Evolutionary conservation across 139 green algal species (phyloP), one percentile per base, ranked within the genome.

Genomic region (Eudorina sp.): DNA sequence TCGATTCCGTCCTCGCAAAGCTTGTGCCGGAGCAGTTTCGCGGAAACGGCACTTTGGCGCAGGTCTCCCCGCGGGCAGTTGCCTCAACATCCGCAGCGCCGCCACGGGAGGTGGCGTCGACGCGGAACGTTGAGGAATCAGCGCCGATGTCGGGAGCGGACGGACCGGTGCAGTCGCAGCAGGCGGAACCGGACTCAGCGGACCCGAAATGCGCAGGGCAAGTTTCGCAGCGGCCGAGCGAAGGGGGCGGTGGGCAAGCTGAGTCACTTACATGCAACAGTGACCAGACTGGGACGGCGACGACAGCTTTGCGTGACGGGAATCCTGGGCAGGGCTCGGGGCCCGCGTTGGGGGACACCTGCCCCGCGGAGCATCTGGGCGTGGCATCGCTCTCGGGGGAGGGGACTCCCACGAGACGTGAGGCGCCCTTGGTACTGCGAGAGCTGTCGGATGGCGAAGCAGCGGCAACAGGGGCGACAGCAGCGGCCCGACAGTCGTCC

Each of bases 11-110:
- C 14, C 48, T 83, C 1, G 14, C 51, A n/a, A 31, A n/a, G 75
- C 75, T 83, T 25, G n/a, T 83, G 75, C 75, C 75, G 75, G 75
- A 83, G 75, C 75, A 83, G n/a, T 69, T 83, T 7, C 75, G 75
- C 7, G 48, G 48, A 4, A 68, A 31, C 6, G 75, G 75, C 48
- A 23, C 70, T 21, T 7, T 58, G 70, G 70, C 19, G 70, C 70
- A 79, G 41, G 21, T 13, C 8, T 55, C 70, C 8, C 43, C 70
- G 23, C 40, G 70, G 41, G 34, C 2, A 6, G 31, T 21, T 9
- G 66, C 34, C 6, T 75, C 66, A 29, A 75, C 66, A 6, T 46
- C 66, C 19, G 16, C 31, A 29, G 66, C 21, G 14, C 36, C 38
- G n/a, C n/a, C n/a, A n/a, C n/a, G n/a, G 36, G 66, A 46, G 14